These are phyloP conservation scores for Fagopyrum esculentum DNA, from an alignment of 148 eudicot genomes.

Conservation along the genomic window DNA sequence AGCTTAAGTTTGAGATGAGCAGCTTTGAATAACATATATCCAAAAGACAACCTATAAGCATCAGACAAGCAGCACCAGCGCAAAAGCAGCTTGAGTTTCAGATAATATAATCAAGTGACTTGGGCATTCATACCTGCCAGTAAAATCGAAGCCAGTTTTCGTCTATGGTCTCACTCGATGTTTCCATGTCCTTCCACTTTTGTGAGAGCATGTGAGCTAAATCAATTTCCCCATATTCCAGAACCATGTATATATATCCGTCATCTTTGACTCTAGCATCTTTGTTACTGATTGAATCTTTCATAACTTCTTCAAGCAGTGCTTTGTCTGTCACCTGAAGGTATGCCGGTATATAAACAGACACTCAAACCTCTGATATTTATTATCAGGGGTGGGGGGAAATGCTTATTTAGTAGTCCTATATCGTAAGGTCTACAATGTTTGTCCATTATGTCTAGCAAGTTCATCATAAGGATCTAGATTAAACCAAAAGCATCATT, in stretches of 20 bases:
- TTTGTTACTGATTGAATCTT: constrained; percentile 60
- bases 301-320: constrained; percentile 71
- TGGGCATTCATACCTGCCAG: constrained; percentile 60
- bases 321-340: constrained; percentile 87
- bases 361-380: neutral
- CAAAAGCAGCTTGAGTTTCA: neutral
- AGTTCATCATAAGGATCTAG: neutral
- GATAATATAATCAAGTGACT: neutral
- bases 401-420: neutral
- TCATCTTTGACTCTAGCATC: constrained; percentile 80
- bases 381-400: neutral
- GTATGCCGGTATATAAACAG: neutral
- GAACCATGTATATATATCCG: constrained; percentile 89
- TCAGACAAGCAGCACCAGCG: neutral
- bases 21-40: neutral
- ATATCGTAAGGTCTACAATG: neutral
- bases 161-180: constrained; percentile 47
- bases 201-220: constrained; percentile 94
- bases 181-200: constrained; percentile 83
- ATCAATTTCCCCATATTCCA: constrained; percentile 95
- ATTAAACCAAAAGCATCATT: neutral
- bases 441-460: neutral
- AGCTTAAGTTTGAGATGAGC: neutral
- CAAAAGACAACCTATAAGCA: neutral
- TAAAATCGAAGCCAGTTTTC: constrained; percentile 96